Evolutionary conservation across 148 eudicot species (phyloP).

Genomic region (Nepenthes mirabilis): DNA sequence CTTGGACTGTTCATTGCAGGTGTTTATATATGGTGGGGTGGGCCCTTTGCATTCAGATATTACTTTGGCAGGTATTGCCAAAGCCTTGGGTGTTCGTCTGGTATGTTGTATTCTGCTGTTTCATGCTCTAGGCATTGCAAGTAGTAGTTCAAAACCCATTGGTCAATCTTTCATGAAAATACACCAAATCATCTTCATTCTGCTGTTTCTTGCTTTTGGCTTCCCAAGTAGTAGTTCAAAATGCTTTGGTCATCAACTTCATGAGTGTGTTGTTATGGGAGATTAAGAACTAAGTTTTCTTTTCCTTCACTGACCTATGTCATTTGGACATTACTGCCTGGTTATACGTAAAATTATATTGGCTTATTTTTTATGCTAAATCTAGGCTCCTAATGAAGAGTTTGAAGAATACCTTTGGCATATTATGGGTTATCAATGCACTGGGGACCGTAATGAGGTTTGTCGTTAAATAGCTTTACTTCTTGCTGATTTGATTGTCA

Average conservation of each 20-base stretch:
- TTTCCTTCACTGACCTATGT: too few relatives aligned
- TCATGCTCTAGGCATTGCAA: not conserved
- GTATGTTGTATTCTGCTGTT: conserved; percentile 23
- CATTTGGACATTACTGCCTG: not conserved
- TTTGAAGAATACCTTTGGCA: conserved; percentile 79
- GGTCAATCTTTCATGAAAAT: not conserved
- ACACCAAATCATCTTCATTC: not conserved
- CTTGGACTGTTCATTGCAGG: conserved; percentile 34
- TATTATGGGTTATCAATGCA: conserved; percentile 49
- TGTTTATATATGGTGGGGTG: conserved; percentile 91
- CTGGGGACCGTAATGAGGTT: conserved; percentile 87
- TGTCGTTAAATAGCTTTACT: not conserved
- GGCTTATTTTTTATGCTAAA: not conserved
- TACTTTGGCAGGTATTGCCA: conserved; percentile 84
- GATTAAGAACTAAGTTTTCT: too few relatives aligned
- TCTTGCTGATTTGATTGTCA: too few relatives aligned
- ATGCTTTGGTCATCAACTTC: too few relatives aligned
- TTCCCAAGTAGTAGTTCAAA: too few relatives aligned
- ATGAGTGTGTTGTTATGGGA: too few relatives aligned
- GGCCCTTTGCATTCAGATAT: conserved; percentile 91
- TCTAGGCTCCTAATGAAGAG: conserved; percentile 97
- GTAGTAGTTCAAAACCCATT: not conserved
- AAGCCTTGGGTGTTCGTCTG: conserved; percentile 95
- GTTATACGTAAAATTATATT: not conserved
- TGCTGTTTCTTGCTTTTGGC: not conserved